Base-by-base conservation (phyloP, 108 stramenopile species). In the Cafeteria roenbergensis region DNA sequence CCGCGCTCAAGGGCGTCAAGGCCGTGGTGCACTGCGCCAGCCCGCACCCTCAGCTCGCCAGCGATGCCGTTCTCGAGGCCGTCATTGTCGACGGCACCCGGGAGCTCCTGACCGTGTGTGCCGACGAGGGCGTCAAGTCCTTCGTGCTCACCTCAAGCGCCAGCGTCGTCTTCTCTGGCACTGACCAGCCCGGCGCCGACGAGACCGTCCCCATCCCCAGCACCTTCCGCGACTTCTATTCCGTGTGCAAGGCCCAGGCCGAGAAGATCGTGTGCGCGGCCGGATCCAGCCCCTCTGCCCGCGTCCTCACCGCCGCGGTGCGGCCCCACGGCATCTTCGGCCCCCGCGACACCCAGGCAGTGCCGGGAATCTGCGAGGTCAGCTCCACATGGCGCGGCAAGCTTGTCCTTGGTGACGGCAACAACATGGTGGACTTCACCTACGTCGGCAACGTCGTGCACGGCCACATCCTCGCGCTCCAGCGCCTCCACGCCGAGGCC, bases 381-480 rank as follows among this genome's bases (percentile, higher is more conserved):
- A 35, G 14, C 3, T 1, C 2, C 27, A 27, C 36, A 0, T 62
- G 73, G 8, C 32, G 35, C 22, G 35, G 55, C 34, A 69, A 36
- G 50, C 31, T 70, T 12, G 34, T 38, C 29, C 22, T 75, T 25
- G 74, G 74, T 22, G 57, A 70, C 64, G 69, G 72, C 3, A 33
- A 28, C 12, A 73, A 73, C 68, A 59, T 73, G 1, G 68, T 70
- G 20, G 74, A 75, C 48, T 75, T 73, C 32, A 73, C 70, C 32
- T 75, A 65, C 73, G 73, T 70, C 22, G 74, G 74, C 27, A 75
- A 75, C 70, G 74, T 75, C 25, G 73, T 69, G 24, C 74, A 75
- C 56, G 72, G 62, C n/a, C 74, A 73, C 69, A 37, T 75, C 34
- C 72, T 71, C 31, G 74, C 74, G 26, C 73, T 69, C 59, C 62